Evolutionary conservation across 2,329 filamentous ascomycete genomes (phyloP).

Genomic region (Purpureocillium lavendulum): DNA sequence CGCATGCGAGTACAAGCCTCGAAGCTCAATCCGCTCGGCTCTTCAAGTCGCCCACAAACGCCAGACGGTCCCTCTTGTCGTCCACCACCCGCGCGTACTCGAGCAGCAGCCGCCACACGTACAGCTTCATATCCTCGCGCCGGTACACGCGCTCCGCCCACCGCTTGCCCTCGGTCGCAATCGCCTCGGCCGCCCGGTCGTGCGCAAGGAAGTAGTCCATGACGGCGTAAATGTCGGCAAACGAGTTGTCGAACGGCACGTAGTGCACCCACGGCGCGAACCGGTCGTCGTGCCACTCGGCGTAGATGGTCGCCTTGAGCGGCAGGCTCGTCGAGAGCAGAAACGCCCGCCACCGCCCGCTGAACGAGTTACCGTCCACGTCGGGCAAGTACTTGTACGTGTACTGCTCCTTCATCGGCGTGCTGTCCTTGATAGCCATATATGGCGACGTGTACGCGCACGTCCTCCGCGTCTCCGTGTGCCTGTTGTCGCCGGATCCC

Average conservation of each 20-base stretch:
- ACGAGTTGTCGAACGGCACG: constrained; percentile 51
- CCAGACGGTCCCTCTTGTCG: constrained; percentile 18
- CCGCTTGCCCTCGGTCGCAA: constrained; percentile 39
- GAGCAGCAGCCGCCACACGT: constrained; percentile 40
- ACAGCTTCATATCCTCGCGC: constrained; percentile 47
- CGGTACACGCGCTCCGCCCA: constrained; percentile 47
- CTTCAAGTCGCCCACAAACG: no score
- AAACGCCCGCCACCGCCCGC: constrained; percentile 41
- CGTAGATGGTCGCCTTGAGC: constrained; percentile 54
- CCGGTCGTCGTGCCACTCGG: constrained; percentile 56
- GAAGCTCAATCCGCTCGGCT: no score
- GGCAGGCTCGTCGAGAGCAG: constrained; percentile 46
- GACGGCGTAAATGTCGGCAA: constrained; percentile 47
- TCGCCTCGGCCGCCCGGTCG: constrained; percentile 31
- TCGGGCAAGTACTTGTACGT: constrained; percentile 48
- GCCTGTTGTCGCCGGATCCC: background rate
- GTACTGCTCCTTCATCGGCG: constrained; percentile 26
- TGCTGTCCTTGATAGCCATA: background rate
- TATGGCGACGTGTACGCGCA: background rate
- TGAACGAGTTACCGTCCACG: constrained; percentile 49
- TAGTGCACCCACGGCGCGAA: constrained; percentile 56
- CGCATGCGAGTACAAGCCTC: no score
- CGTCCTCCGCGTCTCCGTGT: background rate
- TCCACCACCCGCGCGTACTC: constrained; percentile 32
- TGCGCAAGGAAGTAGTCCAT: constrained; percentile 43